Percentiles rank a stretch among this genome's conserved stretches.
phyloP scores from a whole-genome alignment of 2,329 filamentous ascomycete genomes.

The Colletotrichum liriopes region DNA sequence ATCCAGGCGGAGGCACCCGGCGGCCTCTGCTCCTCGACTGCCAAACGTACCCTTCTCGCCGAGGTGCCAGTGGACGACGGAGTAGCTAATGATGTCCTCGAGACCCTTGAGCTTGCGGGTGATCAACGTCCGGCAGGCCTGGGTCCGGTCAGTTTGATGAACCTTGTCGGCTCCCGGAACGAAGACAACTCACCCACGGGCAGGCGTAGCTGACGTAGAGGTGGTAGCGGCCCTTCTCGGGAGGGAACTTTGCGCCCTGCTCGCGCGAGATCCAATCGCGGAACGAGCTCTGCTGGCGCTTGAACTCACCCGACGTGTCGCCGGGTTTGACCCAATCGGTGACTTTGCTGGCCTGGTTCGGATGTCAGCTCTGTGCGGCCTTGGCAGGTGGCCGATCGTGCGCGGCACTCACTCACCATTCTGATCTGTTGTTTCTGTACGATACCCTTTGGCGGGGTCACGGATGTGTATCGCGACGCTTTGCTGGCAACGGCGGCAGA shows the following conservation, averaged over 20 bases:
- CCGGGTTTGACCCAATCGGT: conserved; percentile 87
- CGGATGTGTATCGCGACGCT: not conserved
- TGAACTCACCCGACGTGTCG: conserved; percentile 92
- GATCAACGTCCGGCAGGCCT: conserved; percentile 88
- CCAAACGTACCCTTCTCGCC: conserved; percentile 62
- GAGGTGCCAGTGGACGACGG: conserved; percentile 95
- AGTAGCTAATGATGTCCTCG: conserved; percentile 84
- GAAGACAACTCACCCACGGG: conserved; percentile 76
- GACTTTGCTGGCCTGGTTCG: conserved; percentile 65
- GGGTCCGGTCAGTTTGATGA: not conserved
- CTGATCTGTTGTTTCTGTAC: conserved; percentile 27
- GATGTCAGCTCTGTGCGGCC: not conserved
- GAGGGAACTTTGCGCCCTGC: conserved; percentile 80
- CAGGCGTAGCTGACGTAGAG: conserved; percentile 96
- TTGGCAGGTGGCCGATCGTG: not conserved
- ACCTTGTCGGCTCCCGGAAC: not conserved
- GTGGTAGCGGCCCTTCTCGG: conserved; percentile 93
- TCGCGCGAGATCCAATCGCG: conserved; percentile 84
- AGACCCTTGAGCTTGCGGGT: conserved; percentile 92
- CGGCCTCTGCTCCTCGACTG: not conserved
- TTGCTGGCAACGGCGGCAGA: not conserved
- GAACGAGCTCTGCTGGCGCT: conserved; percentile 87
- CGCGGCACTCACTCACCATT: conserved; percentile 23
- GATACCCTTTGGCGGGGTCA: not conserved
- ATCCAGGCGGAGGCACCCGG: not conserved